Evolutionary conservation across 2,329 filamentous ascomycete genomes (phyloP).

Genomic region (Malbranchea zuffiana): DNA sequence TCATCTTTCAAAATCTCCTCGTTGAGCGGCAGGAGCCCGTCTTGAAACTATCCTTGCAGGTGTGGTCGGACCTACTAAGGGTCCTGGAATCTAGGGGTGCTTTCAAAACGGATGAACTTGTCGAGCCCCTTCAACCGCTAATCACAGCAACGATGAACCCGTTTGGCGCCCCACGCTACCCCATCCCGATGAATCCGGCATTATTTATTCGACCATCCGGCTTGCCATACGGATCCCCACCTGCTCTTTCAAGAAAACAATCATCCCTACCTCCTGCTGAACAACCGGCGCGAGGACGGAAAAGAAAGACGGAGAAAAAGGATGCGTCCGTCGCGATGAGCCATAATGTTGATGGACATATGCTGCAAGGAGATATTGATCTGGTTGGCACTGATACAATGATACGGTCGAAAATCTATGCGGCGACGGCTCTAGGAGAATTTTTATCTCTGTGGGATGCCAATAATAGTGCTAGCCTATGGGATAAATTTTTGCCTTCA

Average conservation of each 20-base stretch:
- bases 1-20: slow-evolving; percentile 90
- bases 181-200: slow-evolving; percentile 79
- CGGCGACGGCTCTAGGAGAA: slow-evolving; percentile 74
- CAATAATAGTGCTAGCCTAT: slow-evolving; percentile 39
- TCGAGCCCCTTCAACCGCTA: slow-evolving; percentile 64
- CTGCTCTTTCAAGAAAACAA: slow-evolving; percentile 25
- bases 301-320: slow-evolving; percentile 73
- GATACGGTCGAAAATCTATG: slow-evolving; percentile 78
- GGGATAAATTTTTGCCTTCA: slow-evolving; percentile 57
- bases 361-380: slow-evolving; percentile 95
- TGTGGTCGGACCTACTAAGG: slow-evolving; percentile 71
- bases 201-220: slow-evolving; percentile 93
- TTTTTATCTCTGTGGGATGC: slow-evolving; percentile 68
- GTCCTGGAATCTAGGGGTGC: slow-evolving; percentile 52
- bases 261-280: slow-evolving; percentile 36
- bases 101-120: slow-evolving; percentile 57
- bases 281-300: slow-evolving; percentile 55
- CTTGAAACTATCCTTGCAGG: slow-evolving; percentile 68
- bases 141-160: slow-evolving; percentile 79
- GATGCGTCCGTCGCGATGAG: slow-evolving; percentile 59
- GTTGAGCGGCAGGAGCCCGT: slow-evolving; percentile 83
- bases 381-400: slow-evolving; percentile 82
- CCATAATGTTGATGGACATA: slow-evolving; percentile 94
- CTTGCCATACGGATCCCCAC: slow-evolving; percentile 55
- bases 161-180: slow-evolving; percentile 81